These are phyloP conservation scores for Westerdykella ornata DNA, from an alignment of 2,329 filamentous ascomycete genomes.

Conservation along the genomic window DNA sequence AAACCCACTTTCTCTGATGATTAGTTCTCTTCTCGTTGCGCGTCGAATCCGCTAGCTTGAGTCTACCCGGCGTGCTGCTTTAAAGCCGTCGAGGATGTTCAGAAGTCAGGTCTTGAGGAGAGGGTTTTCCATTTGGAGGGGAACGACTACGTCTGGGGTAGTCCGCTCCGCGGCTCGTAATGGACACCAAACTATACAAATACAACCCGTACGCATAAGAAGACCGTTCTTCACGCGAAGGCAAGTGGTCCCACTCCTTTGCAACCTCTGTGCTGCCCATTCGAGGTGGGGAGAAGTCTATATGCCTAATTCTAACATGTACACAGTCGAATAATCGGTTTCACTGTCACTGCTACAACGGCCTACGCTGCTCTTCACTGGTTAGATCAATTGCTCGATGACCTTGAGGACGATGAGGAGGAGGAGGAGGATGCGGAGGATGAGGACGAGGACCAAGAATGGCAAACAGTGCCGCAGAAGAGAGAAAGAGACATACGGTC, in stretches of 20 bases:
- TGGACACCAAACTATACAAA: constrained; percentile 25
- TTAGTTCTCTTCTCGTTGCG: too few relatives aligned
- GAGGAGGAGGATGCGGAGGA: constrained; percentile 12
- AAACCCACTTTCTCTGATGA: too few relatives aligned
- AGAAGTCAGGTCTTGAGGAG: constrained; percentile 33
- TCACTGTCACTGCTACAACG: constrained; percentile 13
- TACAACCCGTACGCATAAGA: constrained; percentile 39
- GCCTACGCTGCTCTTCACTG: constrained; percentile 18
- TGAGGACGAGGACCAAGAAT: constrained; percentile 20
- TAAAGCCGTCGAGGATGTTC: constrained; percentile 23
- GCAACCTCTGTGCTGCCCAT: too few relatives aligned
- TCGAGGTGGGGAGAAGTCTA: background rate
- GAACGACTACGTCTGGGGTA: constrained; percentile 18
- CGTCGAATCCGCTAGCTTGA: too few relatives aligned
- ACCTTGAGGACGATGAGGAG: constrained; percentile 16
- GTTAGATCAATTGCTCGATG: constrained; percentile 19
- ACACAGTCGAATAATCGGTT: constrained; percentile 22
- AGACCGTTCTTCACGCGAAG: constrained; percentile 32
- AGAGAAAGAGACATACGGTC: constrained; percentile 16
- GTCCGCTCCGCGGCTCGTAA: constrained; percentile 22
- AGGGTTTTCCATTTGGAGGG: constrained; percentile 32
- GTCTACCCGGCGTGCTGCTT: too few relatives aligned
- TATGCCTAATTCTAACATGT: constrained; percentile 6
- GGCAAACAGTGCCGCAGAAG: constrained; percentile 8
- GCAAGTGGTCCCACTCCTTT: constrained; percentile 15